These are phyloP conservation scores for Reticulascus tulasneorum DNA, from an alignment of 2,329 filamentous ascomycete species.

Conservation along the genomic window DNA sequence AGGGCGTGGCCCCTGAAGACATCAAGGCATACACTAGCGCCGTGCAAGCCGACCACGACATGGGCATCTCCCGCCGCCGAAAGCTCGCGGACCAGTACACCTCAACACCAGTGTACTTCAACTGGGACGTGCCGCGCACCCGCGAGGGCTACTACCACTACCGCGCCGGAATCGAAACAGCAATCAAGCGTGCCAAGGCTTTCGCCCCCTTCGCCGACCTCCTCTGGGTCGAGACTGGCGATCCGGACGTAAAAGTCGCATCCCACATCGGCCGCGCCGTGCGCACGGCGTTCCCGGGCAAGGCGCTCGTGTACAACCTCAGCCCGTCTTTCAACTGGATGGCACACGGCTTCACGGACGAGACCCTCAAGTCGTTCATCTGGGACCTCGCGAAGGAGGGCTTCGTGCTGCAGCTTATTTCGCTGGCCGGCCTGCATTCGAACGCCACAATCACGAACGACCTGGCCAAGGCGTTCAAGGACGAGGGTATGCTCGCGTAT, in stretches of 20 bases:
- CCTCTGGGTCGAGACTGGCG: conserved; percentile 94
- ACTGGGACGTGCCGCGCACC: conserved; percentile 87
- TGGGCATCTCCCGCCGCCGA: conserved; percentile 75
- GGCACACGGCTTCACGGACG: conserved; percentile 83
- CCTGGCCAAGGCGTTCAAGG: conserved; percentile 77
- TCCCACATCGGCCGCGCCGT: conserved; percentile 73
- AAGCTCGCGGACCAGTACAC: conserved; percentile 65
- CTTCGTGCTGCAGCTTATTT: conserved; percentile 66
- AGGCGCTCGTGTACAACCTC: conserved; percentile 94
- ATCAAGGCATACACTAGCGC: conserved; percentile 65
- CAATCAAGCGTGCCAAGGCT: conserved; percentile 87
- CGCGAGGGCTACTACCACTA: conserved; percentile 94
- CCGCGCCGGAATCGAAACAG: conserved; percentile 75
- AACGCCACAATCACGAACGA: conserved; percentile 65
- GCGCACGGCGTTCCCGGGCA: conserved; percentile 63
- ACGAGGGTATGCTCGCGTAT: conserved; percentile 93
- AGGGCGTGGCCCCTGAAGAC: conserved; percentile 59
- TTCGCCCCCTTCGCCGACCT: conserved; percentile 93
- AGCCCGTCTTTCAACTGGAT: conserved; percentile 99
- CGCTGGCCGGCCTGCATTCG: conserved; percentile 62
- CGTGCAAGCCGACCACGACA: conserved; percentile 61
- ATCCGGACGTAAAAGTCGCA: conserved; percentile 77
- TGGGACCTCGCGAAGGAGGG: conserved; percentile 94
- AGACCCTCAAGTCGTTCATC: conserved; percentile 82
- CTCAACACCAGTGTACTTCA: conserved; percentile 70